phyloP scores from a whole-genome alignment of 2,329 filamentous ascomycete genomes.

The Fusarium graminum region DNA sequence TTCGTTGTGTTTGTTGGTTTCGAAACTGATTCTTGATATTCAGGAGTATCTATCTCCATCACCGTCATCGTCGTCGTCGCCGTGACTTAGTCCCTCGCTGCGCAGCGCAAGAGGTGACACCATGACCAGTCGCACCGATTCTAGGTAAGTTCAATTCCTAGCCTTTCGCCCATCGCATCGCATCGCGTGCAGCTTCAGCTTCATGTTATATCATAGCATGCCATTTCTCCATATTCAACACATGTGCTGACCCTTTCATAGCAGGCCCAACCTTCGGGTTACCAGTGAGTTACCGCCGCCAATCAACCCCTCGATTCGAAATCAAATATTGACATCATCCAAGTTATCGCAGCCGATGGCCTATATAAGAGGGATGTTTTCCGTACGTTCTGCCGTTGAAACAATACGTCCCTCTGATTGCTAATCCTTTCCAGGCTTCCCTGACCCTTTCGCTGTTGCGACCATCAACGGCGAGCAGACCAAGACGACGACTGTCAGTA shows the following conservation, averaged over 20 bases:
- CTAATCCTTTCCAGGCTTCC: slow-evolving; percentile 77
- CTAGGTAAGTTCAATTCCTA: slow-evolving; percentile 51
- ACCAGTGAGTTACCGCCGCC: slow-evolving; percentile 76
- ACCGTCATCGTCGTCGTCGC: slow-evolving; percentile 36
- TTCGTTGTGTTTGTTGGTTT: slow-evolving; percentile 35
- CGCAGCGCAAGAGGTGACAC: slow-evolving; percentile 48
- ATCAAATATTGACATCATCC: slow-evolving; percentile 55
- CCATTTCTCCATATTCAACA: slow-evolving; percentile 6
- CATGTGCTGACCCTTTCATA: slow-evolving; percentile 56
- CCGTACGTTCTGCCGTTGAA: slow-evolving; percentile 71
- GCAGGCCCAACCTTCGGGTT: slow-evolving; percentile 89
- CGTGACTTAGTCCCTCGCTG: slow-evolving; percentile 48
- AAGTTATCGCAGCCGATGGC: slow-evolving; percentile 98
- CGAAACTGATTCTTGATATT: slow-evolving; percentile 16
- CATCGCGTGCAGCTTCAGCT: slow-evolving; percentile 19
- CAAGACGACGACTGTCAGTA: slow-evolving; percentile 96
- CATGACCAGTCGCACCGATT: slow-evolving; percentile 55
- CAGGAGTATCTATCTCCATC: slow-evolving; percentile 26
- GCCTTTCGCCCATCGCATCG: slow-evolving; percentile 29
- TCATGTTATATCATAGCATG: slow-evolving; percentile 1
- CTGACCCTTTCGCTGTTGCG: slow-evolving; percentile 96
- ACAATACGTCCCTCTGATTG: slow-evolving; percentile 10
- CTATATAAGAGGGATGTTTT: slow-evolving; percentile 99
- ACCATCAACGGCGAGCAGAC: slow-evolving; percentile 98
- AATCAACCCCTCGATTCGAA: slow-evolving; percentile 37